Evolutionary conservation across 306 rosid species (phyloP).

Genomic region (Casuarina glauca): DNA sequence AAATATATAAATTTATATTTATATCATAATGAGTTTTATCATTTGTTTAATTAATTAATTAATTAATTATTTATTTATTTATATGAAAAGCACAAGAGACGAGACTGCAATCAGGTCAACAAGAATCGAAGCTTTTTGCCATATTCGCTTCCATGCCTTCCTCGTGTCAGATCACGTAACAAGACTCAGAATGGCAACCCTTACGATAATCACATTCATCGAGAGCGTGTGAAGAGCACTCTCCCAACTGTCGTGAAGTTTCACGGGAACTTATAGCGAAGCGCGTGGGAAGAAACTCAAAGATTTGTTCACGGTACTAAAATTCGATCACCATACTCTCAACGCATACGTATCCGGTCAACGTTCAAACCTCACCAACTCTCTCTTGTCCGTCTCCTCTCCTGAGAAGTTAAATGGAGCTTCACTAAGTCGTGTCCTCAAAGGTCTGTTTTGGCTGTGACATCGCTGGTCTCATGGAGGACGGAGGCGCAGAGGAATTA

Average conservation of each 20-base stretch:
- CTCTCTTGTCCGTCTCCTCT: not conserved
- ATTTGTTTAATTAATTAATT: too few species aligned
- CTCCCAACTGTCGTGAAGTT: not conserved
- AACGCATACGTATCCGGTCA: not conserved
- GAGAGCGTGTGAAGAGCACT: not conserved
- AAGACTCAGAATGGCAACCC: not conserved
- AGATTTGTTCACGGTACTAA: not conserved
- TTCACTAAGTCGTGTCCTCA: not conserved
- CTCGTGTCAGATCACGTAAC: constrained; percentile 4
- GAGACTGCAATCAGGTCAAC: constrained; percentile 8
- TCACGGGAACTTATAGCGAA: too few species aligned
- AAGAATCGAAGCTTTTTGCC: constrained; percentile 4
- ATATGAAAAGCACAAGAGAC: too few species aligned
- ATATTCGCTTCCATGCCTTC: constrained; percentile 13
- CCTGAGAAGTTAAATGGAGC: not conserved
- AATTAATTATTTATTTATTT: too few species aligned
- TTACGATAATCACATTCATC: not conserved
- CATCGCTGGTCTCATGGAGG: constrained; percentile 21
- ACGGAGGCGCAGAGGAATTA: constrained; percentile 2
- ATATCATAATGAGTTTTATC: too few species aligned
- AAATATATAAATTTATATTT: too few species aligned
- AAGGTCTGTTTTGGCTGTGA: not conserved
- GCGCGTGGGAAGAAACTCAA: not conserved
- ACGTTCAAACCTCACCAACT: constrained; percentile 1
- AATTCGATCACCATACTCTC: not conserved